Evolutionary conservation across 2,329 filamentous ascomycete species (phyloP).

Genomic region (Fusarium sp.): DNA sequence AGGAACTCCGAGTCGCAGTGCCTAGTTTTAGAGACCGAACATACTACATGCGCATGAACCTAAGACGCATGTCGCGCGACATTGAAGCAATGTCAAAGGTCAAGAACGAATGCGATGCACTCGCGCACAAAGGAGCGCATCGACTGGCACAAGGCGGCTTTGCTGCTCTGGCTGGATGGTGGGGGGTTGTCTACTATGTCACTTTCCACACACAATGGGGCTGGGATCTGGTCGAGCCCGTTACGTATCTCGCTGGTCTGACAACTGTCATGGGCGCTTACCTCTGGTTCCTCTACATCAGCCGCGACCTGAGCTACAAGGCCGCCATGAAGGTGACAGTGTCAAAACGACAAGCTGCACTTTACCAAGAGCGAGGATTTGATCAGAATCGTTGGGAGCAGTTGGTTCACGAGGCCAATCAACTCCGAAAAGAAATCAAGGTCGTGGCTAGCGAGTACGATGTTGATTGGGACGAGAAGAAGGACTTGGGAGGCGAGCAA

Average conservation of each 20-base stretch:
- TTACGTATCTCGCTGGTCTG: conserved; percentile 89
- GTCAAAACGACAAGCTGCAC: conserved; percentile 75
- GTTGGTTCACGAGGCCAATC: conserved; percentile 82
- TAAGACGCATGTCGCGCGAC: conserved; percentile 75
- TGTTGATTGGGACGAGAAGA: conserved; percentile 85
- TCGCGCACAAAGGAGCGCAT: conserved; percentile 82
- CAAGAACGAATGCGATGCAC: conserved; percentile 81
- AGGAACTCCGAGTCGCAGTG: conserved; percentile 79
- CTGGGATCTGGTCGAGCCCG: conserved; percentile 91
- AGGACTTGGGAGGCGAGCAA: conserved; percentile 76
- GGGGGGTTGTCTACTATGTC: conserved; percentile 80
- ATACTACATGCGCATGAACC: conserved; percentile 80
- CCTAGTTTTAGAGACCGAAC: conserved; percentile 92
- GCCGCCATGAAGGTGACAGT: conserved; percentile 89
- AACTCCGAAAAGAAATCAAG: conserved; percentile 80
- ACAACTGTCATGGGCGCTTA: conserved; percentile 89
- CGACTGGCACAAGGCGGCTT: conserved; percentile 84
- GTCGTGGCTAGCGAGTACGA: conserved; percentile 86
- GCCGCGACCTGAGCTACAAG: conserved; percentile 86
- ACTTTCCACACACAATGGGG: conserved; percentile 79
- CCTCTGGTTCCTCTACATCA: conserved; percentile 93
- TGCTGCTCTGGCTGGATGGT: conserved; percentile 77
- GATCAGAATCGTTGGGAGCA: conserved; percentile 80
- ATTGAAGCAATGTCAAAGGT: conserved; percentile 76
- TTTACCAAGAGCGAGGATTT: conserved; percentile 81